Evolutionary conservation across 495 filamentous ascomycete genomes (phyloP).

Genomic region (Podospora pseudocomata): DNA sequence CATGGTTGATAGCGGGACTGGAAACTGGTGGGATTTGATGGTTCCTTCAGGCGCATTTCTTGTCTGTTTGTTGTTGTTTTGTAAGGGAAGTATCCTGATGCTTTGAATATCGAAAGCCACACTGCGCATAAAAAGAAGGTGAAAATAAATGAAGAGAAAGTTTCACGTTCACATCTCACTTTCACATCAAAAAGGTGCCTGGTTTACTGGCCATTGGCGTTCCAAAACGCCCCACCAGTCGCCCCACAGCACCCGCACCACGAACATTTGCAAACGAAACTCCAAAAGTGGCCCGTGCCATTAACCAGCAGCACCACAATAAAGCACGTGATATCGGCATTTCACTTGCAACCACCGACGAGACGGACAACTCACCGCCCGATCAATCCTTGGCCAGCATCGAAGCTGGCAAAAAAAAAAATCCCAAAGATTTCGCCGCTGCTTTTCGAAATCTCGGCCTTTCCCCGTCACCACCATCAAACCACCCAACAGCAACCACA

Average conservation of each 20-base stretch:
- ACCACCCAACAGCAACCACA: neutral
- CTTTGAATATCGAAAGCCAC: too few species aligned
- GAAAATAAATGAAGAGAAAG: neutral
- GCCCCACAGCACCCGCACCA: neutral
- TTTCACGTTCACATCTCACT: neutral
- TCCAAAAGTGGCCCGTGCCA: neutral
- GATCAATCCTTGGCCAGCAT: neutral
- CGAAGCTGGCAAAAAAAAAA: constrained; percentile 1
- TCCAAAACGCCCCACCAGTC: neutral
- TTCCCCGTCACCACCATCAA: neutral
- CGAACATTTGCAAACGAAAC: neutral
- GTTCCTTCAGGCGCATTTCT: neutral
- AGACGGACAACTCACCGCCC: neutral
- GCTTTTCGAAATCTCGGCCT: neutral
- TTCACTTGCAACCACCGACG: too few species aligned
- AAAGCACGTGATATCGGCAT: too few species aligned
- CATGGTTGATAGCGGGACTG: neutral
- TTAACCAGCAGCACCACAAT: too few species aligned
- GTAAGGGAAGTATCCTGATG: neutral
- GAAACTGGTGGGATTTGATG: neutral
- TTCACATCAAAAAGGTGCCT: neutral
- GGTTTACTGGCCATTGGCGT: neutral
- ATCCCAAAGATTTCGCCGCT: neutral
- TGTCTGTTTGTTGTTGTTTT: neutral
- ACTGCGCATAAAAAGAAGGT: neutral